Percentiles rank a stretch among this genome's conserved stretches.
Conservation (phyloP, 2,329 filamentous ascomycete species). For the Colletotrichum sp. region DNA sequence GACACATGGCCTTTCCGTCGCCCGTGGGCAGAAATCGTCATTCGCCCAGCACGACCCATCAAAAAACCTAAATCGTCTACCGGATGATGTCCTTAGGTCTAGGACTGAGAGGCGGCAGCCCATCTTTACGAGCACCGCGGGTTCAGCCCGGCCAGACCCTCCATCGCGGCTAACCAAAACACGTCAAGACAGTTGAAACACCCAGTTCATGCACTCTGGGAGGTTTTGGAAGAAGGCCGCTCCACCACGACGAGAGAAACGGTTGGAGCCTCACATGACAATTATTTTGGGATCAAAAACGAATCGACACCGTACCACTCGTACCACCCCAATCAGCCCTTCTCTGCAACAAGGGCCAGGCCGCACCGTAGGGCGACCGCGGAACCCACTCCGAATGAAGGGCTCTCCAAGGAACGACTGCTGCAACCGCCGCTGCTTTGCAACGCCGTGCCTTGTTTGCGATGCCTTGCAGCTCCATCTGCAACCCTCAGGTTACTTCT, state of each 20-base stretch:
- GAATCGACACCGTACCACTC: not conserved
- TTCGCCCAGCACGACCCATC: not conserved
- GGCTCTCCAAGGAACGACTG: not conserved
- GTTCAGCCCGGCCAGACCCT: not conserved
- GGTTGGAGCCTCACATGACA: not conserved
- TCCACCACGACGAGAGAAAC: not conserved
- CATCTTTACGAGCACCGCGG: not conserved
- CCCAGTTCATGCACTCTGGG: not conserved
- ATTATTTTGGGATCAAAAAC: not conserved
- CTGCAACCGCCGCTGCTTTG: not conserved
- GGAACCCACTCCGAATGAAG: not conserved
- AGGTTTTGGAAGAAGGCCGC: not conserved
- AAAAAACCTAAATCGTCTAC: not conserved
- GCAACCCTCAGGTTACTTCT: not conserved
- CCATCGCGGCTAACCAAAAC: not conserved
- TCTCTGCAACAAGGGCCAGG: not conserved
- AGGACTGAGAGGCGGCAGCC: not conserved
- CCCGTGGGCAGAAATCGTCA: not conserved
- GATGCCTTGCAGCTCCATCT: not conserved
- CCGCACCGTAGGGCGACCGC: not conserved
- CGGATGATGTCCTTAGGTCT: not conserved
- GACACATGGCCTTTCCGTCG: not conserved
- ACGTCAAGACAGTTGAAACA: conserved; percentile 7
- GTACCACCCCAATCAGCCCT: not conserved
- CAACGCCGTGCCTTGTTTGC: not conserved